Evolutionary conservation across 1,284 basidiomycete genomes (phyloP), one percentile per base, ranked within the genome.

Genomic region (Trichosporon sp.): DNA sequence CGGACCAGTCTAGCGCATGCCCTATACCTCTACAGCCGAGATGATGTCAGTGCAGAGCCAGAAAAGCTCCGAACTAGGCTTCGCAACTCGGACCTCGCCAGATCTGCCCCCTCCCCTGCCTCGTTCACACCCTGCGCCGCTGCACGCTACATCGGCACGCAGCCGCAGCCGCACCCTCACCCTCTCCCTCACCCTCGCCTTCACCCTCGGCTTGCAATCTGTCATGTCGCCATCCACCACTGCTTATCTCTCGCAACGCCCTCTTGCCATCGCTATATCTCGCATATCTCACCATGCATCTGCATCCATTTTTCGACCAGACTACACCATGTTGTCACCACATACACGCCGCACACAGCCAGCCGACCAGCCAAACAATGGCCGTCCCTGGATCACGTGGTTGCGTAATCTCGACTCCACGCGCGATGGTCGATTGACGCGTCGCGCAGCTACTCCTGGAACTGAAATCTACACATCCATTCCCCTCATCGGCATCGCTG

Each of bases 371-470:
- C 40, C 40, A 44, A 44, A 44, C 40, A 44, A 44, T 52, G 25
- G 25, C 33, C 25, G 46, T 52, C 46, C 49, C 49, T 54, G 49
- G 49, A 54, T 54, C 49, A 54, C 49, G 49, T 54, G 49, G 49
- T 54, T 27, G 6, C 49, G 49, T 54, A 54, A 54, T 54, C 49
- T 54, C 49, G 49, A 54, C 49, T 54, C 49, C 27, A 52, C 29
- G 25, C 49, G 25, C 25, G 49, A 27, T n/a, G 7, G 49, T 16
- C 19, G 25, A 29, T 54, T 16, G 49, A 54, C 49, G 49, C 49
- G 49, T 54, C 49, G 49, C 49, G 49, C n/a, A n/a, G n/a, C n/a
- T n/a, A n/a, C 49, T 29, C 49, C 9, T 54, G 21, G 27, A 54
- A 27, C 16, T 11, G 25, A 54, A 27, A 27, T 29, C 49, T 29